Base-by-base conservation (phyloP, 331 rosid genomes). In the Malus hybrid region DNA sequence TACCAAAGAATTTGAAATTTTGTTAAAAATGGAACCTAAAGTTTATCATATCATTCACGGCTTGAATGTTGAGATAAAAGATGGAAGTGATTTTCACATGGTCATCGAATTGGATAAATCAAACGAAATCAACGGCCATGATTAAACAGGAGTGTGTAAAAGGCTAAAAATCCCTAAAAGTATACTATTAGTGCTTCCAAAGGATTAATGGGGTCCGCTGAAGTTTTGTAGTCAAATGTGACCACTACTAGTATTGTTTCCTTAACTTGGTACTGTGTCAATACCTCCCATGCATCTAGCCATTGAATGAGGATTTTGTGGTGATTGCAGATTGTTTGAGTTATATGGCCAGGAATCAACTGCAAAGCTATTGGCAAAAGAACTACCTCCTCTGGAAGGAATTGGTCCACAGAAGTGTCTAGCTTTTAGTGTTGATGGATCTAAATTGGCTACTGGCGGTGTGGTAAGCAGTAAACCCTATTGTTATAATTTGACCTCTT, bases 381-480 rank as follows among this genome's bases (percentile, higher is more conserved):
- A 88, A 58, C 70, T 85, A 70, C 63, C 85, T 61, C 79, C 92
- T 74, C 84, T 90, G 26, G 80, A 81, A 73, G 86, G 63, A 44
- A 75, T 88, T 28, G 89, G 96, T 75, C 89, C 89, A 29, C 96
- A 90, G 79, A 92, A 80, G 57, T 88, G 98, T 79, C 67, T 94
- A 26, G 74, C 88, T 77, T 92, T 94, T 79, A 90, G 99, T 76
- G 91, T 90, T 64, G 99, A 94, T 77, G 99, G 99, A 74, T 90
- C 97, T 85, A 94, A 87, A 78, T 68, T 94, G 75, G 97, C 99
- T 68, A 85, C 92, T 34, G 99, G 99, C 16, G 96, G 96, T 19
- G 77, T 60, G 88, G 99, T 94, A 82, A 87, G 92, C 76, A 78
- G 63, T 56, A 46, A 66, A 50, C 20, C 56, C 29, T 28, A 44